Base-by-base conservation (phyloP, 1,139 yeast genomes). In the Scheffersomyces parashehatae region DNA sequence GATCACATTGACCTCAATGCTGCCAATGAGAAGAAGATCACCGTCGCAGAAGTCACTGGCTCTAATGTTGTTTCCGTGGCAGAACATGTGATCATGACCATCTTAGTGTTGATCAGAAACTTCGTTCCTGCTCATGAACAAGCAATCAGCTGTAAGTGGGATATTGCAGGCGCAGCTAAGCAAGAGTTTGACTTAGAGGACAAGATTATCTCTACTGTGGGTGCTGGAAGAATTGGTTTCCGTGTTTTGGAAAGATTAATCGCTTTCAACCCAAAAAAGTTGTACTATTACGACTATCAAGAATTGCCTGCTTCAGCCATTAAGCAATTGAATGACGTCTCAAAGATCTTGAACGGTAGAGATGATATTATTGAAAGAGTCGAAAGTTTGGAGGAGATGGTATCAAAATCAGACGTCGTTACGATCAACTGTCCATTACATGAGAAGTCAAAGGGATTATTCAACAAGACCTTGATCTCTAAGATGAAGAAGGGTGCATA, bases 151-250 rank as follows among this genome's bases (percentile, higher is more conserved):
- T 56, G 62, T 36, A 73, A 70, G 35, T 86, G 95, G 95, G 86
- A 87, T 58, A 88, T 87, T 57, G 93, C 93, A 28, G 90, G 77
- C 24, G 80, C 81, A 43, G 88, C 91, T 44, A 83, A 83, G 66
- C 81, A 83, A 58, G 82, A 85, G 35, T 87, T 79, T 53, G 95
- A 87, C 58, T 64, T 87, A 51, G 95, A 87, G 63, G 88, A 80
- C 50, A 87, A 86, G 67, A 85, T 82, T 24, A 70, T 87, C 47
- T 86, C 88, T 28, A 85, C 93, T 35, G 87, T 86, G 50, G 95
- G 93, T 46, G 86, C 88, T 35, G 95, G 95, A 44, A 78, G 95
- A 63, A 87, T 87, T 56, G 95, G 95, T 28, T 83, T 79, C 71
- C 77, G 90, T 49, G 86, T 86, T 24, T 72, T 86, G 59, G 87